Conservation (phyloP, 139 green algal genomes). For the Trebouxia sp. region DNA sequence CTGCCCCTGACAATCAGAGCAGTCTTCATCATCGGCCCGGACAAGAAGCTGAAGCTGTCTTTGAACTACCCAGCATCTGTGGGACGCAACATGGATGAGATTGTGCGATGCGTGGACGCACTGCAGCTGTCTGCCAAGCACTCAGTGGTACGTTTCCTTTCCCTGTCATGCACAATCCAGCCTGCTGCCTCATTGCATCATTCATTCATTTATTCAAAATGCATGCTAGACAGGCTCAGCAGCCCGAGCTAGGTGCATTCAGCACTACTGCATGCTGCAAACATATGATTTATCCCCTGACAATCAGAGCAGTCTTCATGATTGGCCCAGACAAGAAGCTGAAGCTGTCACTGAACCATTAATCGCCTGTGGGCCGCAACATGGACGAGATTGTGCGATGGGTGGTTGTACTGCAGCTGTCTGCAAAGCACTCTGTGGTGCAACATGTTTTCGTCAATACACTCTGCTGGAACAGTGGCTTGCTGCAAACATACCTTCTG, state of each 20-base stretch:
- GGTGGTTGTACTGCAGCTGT: slow-evolving; percentile 53
- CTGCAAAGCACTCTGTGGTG: slow-evolving; percentile 48
- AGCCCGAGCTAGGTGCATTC: too few relatives aligned
- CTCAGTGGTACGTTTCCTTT: slow-evolving; percentile 36
- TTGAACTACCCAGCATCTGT: slow-evolving; percentile 60
- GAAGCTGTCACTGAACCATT: slow-evolving; percentile 60
- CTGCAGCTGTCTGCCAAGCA: slow-evolving; percentile 53
- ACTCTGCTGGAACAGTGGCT: too few relatives aligned
- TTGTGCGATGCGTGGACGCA: slow-evolving; percentile 47
- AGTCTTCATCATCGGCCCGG: slow-evolving; percentile 66
- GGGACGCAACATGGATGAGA: slow-evolving; percentile 60
- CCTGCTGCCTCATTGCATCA: too few relatives aligned
- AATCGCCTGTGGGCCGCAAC: slow-evolving; percentile 53
- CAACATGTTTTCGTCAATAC: background rate
- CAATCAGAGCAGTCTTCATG: slow-evolving; percentile 63
- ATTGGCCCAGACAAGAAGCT: slow-evolving; percentile 70
- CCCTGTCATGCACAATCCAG: too few relatives aligned
- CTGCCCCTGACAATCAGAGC: slow-evolving; percentile 58
- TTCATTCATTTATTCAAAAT: too few relatives aligned
- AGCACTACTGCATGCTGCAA: too few relatives aligned
- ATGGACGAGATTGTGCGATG: slow-evolving; percentile 56
- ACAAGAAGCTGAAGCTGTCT: slow-evolving; percentile 68
- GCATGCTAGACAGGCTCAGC: too few relatives aligned
- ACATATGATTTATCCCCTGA: too few relatives aligned
- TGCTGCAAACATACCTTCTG: too few relatives aligned